These are phyloP conservation scores for Magnusiomyces tetraspermus DNA, from an alignment of 1,139 yeast genomes.

Conservation along the genomic window DNA sequence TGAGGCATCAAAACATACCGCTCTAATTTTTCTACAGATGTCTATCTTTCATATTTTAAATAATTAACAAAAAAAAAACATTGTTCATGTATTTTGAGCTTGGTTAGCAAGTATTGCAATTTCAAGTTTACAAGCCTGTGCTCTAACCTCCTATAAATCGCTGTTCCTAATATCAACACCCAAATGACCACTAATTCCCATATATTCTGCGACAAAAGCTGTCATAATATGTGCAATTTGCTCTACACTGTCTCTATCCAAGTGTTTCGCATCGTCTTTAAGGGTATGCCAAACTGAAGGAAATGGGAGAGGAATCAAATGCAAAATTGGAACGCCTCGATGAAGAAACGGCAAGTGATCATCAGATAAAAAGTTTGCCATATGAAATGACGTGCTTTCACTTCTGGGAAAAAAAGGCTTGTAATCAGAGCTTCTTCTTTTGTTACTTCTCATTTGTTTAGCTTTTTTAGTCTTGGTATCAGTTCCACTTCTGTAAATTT, in stretches of 20 bases:
- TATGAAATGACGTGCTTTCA: slow-evolving; percentile 9
- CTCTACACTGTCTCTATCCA: slow-evolving; percentile 29
- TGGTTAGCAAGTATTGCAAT: no score
- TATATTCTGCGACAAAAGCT: slow-evolving; percentile 31
- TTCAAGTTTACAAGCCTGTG: no score
- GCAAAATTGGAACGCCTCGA: slow-evolving; percentile 41
- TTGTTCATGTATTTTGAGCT: no score
- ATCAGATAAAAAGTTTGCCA: slow-evolving; percentile 37
- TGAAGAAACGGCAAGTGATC: slow-evolving; percentile 46
- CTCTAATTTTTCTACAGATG: no score
- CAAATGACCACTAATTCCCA: slow-evolving; percentile 21
- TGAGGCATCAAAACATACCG: no score
- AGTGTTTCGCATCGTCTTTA: slow-evolving; percentile 31
- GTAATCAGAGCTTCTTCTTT: background rate
- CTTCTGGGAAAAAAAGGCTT: slow-evolving; percentile 17
- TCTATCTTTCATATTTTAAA: no score
- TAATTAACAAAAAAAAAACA: no score
- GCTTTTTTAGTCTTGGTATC: background rate
- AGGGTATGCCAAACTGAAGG: slow-evolving; percentile 46
- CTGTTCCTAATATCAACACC: slow-evolving; percentile 3
- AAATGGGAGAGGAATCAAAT: slow-evolving; percentile 42
- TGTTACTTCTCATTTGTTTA: background rate
- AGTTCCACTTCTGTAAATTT: slow-evolving; percentile 15
- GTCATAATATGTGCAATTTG: slow-evolving; percentile 33
- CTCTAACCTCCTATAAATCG: no score